Conservation (phyloP, 2,329 filamentous ascomycete species). For the Acephala macrosclerotiorum region DNA sequence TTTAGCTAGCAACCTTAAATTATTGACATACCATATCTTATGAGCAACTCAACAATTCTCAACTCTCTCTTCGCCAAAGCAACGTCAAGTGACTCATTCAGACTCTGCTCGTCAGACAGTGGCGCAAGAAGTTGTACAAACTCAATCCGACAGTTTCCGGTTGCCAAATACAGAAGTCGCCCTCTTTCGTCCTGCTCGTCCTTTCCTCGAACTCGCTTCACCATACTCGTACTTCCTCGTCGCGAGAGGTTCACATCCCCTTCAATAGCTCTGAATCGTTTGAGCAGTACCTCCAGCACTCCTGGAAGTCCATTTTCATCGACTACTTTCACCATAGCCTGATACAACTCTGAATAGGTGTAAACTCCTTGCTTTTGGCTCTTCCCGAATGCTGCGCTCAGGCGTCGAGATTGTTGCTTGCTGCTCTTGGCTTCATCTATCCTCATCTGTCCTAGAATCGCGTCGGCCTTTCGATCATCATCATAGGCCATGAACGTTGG, state of each 20-base stretch:
- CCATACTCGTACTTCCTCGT: constrained; percentile 21
- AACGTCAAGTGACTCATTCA: constrained; percentile 27
- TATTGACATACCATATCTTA: constrained; percentile 28
- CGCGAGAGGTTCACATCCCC: constrained; percentile 31
- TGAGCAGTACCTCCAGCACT: constrained; percentile 27
- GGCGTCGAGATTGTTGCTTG: constrained; percentile 18
- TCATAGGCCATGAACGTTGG: constrained; percentile 22
- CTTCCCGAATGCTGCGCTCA: constrained; percentile 10
- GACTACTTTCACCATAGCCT: constrained; percentile 18
- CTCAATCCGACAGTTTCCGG: constrained; percentile 13
- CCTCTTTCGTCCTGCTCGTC: constrained; percentile 21
- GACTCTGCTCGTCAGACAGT: constrained; percentile 26
- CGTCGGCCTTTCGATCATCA: constrained; percentile 31
- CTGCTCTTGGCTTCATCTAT: constrained; percentile 19
- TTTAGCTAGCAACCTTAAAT: too few relatives aligned
- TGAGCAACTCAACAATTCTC: constrained; percentile 20
- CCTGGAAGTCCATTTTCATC: constrained; percentile 27
- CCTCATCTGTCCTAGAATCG: constrained; percentile 27
- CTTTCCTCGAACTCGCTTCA: constrained; percentile 20
- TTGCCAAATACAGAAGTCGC: constrained; percentile 25
- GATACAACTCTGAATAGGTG: constrained; percentile 28
- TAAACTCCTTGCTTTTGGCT: constrained; percentile 6
- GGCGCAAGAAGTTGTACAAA: constrained; percentile 29
- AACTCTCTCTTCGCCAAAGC: constrained; percentile 25
- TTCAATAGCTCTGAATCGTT: constrained; percentile 21